phyloP scores from a whole-genome alignment of 1,139 yeast species.

The Petasospora fabianii region DNA sequence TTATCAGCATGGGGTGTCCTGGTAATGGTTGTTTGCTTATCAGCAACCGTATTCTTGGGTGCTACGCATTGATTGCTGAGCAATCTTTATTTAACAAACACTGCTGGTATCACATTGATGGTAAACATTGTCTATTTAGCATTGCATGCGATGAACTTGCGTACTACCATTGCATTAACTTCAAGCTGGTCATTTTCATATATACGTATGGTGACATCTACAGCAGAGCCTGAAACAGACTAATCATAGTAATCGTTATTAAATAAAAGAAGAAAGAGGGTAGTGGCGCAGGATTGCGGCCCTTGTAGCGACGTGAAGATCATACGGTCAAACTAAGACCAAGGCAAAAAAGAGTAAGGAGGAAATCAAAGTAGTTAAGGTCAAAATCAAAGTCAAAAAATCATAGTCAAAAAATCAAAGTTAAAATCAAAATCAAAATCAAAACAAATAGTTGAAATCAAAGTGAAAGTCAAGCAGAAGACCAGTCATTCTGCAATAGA shows the following conservation, averaged over 20 bases:
- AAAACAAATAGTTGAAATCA: background rate
- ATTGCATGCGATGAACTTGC: too few species aligned
- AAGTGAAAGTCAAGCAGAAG: background rate
- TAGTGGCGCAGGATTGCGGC: too few species aligned
- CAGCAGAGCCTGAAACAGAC: too few species aligned
- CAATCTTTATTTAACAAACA: too few species aligned
- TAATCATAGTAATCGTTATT: background rate
- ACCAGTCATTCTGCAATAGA: background rate
- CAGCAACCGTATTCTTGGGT: conserved; percentile 67
- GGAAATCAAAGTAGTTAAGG: background rate
- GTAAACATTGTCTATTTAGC: too few species aligned
- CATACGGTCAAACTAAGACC: too few species aligned
- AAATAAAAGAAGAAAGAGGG: background rate
- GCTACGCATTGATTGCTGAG: conserved; percentile 34
- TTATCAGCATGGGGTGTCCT: conserved; percentile 71
- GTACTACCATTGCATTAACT: too few species aligned
- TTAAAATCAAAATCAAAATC: background rate
- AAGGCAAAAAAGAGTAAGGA: background rate
- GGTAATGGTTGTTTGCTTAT: conserved; percentile 76
- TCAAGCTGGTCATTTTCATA: too few species aligned
- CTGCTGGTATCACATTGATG: too few species aligned
- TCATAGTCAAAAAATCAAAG: background rate
- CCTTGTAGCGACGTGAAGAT: too few species aligned
- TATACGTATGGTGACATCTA: too few species aligned
- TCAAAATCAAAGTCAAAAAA: background rate